These are phyloP conservation scores for Citrus cavaleriei DNA, from an alignment of 345 rosid species.

Conservation along the genomic window DNA sequence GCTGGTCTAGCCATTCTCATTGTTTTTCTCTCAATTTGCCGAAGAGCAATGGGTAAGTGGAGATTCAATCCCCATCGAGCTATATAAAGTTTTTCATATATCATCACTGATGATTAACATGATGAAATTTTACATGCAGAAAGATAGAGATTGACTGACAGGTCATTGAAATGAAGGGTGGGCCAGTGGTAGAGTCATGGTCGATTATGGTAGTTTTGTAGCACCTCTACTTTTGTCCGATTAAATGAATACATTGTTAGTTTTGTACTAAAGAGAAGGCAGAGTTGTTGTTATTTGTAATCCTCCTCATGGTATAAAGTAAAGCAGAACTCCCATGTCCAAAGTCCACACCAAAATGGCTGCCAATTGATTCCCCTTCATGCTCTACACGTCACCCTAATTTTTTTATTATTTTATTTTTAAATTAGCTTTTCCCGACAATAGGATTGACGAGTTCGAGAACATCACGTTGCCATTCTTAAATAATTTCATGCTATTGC, in stretches of 20 bases:
- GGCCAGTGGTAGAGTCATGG: not conserved
- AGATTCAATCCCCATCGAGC: not conserved
- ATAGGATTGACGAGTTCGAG: not conserved
- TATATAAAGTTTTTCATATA: not conserved
- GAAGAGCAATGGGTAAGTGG: conserved; percentile 44
- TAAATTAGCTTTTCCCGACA: not conserved
- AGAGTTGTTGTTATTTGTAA: not conserved
- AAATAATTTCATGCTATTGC: not conserved
- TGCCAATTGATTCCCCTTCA: not conserved
- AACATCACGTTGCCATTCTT: not conserved
- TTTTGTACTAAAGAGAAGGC: not conserved
- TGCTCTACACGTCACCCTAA: not conserved
- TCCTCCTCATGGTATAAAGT: not conserved
- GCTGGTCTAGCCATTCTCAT: conserved; percentile 69
- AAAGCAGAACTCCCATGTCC: not conserved
- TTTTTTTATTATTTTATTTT: not conserved
- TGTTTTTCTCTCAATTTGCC: conserved; percentile 74
- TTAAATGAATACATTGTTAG: not conserved
- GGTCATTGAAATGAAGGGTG: not conserved
- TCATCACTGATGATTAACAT: not conserved
- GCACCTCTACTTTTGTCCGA: not conserved
- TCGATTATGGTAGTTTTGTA: not conserved
- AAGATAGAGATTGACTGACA: not conserved
- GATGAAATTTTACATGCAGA: not conserved
- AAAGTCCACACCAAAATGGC: not conserved